These are phyloP conservation scores for Urtica urens DNA, from an alignment of 306 rosid species.

Conservation along the genomic window DNA sequence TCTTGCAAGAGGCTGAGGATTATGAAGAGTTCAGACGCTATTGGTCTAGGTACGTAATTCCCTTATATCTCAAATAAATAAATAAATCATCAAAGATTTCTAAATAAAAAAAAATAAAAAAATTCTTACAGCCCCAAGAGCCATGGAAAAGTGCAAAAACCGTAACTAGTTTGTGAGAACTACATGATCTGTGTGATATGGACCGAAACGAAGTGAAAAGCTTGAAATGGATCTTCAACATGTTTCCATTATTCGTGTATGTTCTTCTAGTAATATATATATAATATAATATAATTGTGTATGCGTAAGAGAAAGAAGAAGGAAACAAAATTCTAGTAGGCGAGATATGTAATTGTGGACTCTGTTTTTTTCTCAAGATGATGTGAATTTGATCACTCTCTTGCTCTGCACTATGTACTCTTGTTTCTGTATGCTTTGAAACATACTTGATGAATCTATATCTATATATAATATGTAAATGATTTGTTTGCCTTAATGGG, in stretches of 20 bases:
- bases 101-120: not conserved
- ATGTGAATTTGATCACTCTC: slow-evolving; percentile 19
- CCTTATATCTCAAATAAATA: not conserved
- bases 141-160: slow-evolving; percentile 71
- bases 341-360: slow-evolving; percentile 22
- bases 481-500: slow-evolving; percentile 30
- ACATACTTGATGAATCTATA: slow-evolving; percentile 16
- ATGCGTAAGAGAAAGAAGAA: slow-evolving; percentile 19
- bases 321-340: slow-evolving; percentile 20
- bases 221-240: slow-evolving; percentile 7
- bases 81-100: not conserved
- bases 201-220: slow-evolving; percentile 16
- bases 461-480: slow-evolving; percentile 30
- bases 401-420: slow-evolving; percentile 16
- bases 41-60: slow-evolving; percentile 59
- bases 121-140: slow-evolving; percentile 68
- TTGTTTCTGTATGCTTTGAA: slow-evolving; percentile 22
- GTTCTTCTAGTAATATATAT: slow-evolving; percentile 22
- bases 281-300: no score
- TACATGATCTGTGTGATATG: slow-evolving; percentile 11
- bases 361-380: slow-evolving; percentile 11
- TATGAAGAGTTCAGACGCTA: slow-evolving; percentile 93
- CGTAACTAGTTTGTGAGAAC: slow-evolving; percentile 26
- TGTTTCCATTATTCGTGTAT: slow-evolving; percentile 17
- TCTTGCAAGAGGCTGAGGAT: slow-evolving; percentile 88